Evolutionary conservation across 169 alveolate genomes (phyloP), one percentile per base, ranked within the genome.

Genomic region (Plasmodium relictum): DNA sequence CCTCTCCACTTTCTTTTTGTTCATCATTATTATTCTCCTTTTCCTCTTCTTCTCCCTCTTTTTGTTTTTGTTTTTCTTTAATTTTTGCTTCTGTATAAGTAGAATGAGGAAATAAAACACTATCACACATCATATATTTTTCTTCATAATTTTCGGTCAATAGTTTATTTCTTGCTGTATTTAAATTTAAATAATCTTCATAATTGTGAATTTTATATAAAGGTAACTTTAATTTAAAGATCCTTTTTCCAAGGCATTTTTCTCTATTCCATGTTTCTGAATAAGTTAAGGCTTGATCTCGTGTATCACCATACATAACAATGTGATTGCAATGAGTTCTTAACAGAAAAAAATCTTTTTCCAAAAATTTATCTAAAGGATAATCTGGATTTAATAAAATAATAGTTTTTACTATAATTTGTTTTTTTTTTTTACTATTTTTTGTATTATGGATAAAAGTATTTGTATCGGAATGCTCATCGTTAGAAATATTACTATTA

Each of bases 291-390:
- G 95, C 94, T 48, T 92, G 94, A 41, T 95, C 97, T 41, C 96
- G 85, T 44, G 95, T 95, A 68, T 95, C 97, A 48, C 92, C 97
- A 86, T 95, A 95, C 97, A 95, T 94, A 9, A 95, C 96, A 50
- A 95, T 95, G 69, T 94, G 95, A 78, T 95, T 95, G 58, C 97
- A 95, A 85, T 95, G 94, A 58, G 95, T 92, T 39, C 97, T 92
- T 58, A 95, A 85, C 42, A 94, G 63, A 74, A 95, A 95, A 80
- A 93, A 95, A 39, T 94, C 97, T 39, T 92, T 88, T 59, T 92
- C 95, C 48, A 93, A 85, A 74, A 95, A 95, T 78, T 80, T 91
- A 56, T 95, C 95, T 91, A 95, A 78, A 6, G 95, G 91, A 70
- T 87, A 94, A 56, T 95, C 97, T 39, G 97, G 97, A 74, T 95